Base-by-base conservation (phyloP, 805 yeast genomes). In the Candida nonsorbophila region DNA sequence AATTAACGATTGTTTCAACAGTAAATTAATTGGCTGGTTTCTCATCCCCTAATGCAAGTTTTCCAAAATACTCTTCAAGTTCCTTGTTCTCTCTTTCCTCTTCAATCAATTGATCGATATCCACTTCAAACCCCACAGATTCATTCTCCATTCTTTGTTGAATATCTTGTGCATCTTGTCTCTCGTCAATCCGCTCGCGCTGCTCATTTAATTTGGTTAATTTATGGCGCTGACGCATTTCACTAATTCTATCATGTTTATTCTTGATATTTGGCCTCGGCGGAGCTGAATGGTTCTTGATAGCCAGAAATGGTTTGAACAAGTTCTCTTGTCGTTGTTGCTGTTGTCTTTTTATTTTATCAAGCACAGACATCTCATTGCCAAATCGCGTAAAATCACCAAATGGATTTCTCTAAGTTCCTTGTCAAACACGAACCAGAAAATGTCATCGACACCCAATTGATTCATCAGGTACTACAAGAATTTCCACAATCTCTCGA, bases 171-270 rank as follows among this genome's bases (percentile, higher is more conserved):
- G 17, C 20, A 13, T 29, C 32, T 33, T 53, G 58, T 11, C 28
- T 10, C 7, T 47, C 53, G 24, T 24, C 20, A 7, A 34, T 20
- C 19, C 36, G 38, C 17, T 44, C 49, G 22, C 61, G 33, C 13
- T 37, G 42, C 11, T 28, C 13, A 5, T 23, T 22, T 15, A 48
- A 20, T 29, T 33, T 37, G 15, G 52, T 53, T 12, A 43, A 36
- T n/a, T 47, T 37, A 25, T 47, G 42, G n/a, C 48, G 43, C 24
- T 45, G 45, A 25, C 65, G 40, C 4, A 42, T 46, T 18, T 49
- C 45, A 20, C 37, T 41, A 24, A 53, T 8, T 13, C 41, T 29
- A 16, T 25, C 28, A 16, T 29, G 27, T 31, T 42, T 48, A 15
- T 41, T 42, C 16, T 47, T 51, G 22, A 45, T 53, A 30, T 48